phyloP scores from a whole-genome alignment of 139 green algal genomes.

The Pleodorina starrii region DNA sequence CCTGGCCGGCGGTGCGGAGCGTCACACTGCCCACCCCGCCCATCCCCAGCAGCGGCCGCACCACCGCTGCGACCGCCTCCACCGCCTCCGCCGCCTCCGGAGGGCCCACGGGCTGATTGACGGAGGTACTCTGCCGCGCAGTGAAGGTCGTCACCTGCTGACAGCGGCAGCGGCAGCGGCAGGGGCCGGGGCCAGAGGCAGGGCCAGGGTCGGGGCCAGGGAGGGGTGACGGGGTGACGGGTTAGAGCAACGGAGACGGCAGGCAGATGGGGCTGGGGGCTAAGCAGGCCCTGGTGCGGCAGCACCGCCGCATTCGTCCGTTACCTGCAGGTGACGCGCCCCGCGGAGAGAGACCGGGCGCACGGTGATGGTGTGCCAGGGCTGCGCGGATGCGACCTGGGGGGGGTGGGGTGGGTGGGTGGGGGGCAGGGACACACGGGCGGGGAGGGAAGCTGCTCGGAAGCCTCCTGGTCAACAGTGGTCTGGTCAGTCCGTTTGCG shows the following conservation, averaged over 20 bases:
- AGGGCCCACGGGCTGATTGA: constrained; percentile 10
- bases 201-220: no score
- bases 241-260: background rate
- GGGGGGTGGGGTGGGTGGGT: background rate
- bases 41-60: constrained; percentile 43
- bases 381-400: background rate
- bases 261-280: no score
- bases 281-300: background rate
- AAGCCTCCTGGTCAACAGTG: no score
- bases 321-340: constrained; percentile 43
- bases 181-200: background rate
- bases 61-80: background rate
- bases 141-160: constrained; percentile 44
- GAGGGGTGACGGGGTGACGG: background rate
- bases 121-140: background rate
- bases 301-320: background rate
- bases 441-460: no score
- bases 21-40: constrained; percentile 26
- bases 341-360: constrained; percentile 48
- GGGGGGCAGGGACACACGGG: no score
- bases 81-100: background rate
- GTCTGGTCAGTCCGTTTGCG: no score
- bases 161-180: no score
- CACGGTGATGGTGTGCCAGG: constrained; percentile 45
- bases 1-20: background rate